Conservation (phyloP, 257 asterid species). For the Misopates orontium region DNA sequence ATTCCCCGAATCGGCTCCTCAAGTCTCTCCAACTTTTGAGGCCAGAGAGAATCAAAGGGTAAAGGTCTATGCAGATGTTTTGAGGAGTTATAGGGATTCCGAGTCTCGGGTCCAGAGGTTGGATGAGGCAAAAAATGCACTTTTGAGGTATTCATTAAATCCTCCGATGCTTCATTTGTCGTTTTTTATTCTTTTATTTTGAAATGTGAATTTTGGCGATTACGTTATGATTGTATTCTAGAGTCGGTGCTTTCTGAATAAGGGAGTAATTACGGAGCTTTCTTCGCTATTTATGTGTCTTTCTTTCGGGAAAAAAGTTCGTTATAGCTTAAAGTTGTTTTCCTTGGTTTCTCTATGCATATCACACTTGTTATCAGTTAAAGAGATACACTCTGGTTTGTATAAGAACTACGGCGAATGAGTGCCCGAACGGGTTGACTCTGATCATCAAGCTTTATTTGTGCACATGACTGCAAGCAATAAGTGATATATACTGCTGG, state of each 20-base stretch:
- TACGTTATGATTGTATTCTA: neutral
- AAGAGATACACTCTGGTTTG: too few species aligned
- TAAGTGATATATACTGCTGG: too few species aligned
- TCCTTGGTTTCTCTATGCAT: too few species aligned
- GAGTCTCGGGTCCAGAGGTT: slow-evolving; percentile 33
- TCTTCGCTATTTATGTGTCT: neutral
- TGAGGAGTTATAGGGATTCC: slow-evolving; percentile 48
- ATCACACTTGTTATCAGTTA: too few species aligned
- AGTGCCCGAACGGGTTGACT: too few species aligned
- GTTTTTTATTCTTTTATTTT: neutral
- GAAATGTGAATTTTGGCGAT: neutral
- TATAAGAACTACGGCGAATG: too few species aligned
- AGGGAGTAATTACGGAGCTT: neutral
- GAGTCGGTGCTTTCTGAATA: neutral
- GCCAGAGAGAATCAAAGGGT: slow-evolving; percentile 42
- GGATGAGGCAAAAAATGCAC: slow-evolving; percentile 45
- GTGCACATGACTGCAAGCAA: too few species aligned
- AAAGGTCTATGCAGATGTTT: slow-evolving; percentile 43
- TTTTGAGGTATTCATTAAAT: slow-evolving; percentile 53
- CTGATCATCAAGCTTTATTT: too few species aligned
- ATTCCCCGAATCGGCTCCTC: slow-evolving; percentile 24
- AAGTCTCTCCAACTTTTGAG: slow-evolving; percentile 32
- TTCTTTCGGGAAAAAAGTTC: neutral
- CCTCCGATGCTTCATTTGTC: slow-evolving; percentile 1
- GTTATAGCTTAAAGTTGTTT: too few species aligned